phyloP scores from a whole-genome alignment of 805 yeast genomes.

The Candida taoyuanica region DNA sequence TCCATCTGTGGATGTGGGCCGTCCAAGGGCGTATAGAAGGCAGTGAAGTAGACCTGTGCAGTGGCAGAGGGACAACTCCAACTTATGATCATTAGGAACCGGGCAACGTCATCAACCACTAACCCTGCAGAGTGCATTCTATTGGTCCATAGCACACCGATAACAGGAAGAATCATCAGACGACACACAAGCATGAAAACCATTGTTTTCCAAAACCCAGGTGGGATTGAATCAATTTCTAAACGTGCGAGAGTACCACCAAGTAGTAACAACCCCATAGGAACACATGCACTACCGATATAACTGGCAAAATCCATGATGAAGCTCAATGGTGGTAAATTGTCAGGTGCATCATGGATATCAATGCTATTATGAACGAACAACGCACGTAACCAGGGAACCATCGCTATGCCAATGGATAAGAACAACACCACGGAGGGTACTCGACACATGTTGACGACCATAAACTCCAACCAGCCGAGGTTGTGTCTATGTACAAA shows the following conservation, averaged over 20 bases:
- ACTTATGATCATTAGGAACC: slow-evolving; percentile 68
- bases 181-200: slow-evolving; percentile 51
- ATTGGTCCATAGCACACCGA: slow-evolving; percentile 68
- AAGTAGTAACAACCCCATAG: slow-evolving; percentile 72
- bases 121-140: slow-evolving; percentile 58
- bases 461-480: slow-evolving; percentile 32
- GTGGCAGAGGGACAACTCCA: slow-evolving; percentile 89
- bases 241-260: slow-evolving; percentile 89
- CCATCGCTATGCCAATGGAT: slow-evolving; percentile 64
- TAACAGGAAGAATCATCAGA: slow-evolving; percentile 68
- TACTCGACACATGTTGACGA: slow-evolving; percentile 59
- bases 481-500: slow-evolving; percentile 28
- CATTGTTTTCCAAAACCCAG: slow-evolving; percentile 69
- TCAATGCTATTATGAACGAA: slow-evolving; percentile 48
- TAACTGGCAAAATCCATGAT: slow-evolving; percentile 77
- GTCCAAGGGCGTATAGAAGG: slow-evolving; percentile 72
- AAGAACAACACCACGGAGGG: slow-evolving; percentile 66
- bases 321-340: slow-evolving; percentile 76
- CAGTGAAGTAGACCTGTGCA: slow-evolving; percentile 80
- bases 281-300: slow-evolving; percentile 84
- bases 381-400: slow-evolving; percentile 80
- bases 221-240: slow-evolving; percentile 52
- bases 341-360: slow-evolving; percentile 79
- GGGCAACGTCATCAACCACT: slow-evolving; percentile 53
- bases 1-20: slow-evolving; percentile 61